These are phyloP conservation scores for Ceratocystis albifundus DNA, from an alignment of 2,329 filamentous ascomycete genomes.

Conservation along the genomic window DNA sequence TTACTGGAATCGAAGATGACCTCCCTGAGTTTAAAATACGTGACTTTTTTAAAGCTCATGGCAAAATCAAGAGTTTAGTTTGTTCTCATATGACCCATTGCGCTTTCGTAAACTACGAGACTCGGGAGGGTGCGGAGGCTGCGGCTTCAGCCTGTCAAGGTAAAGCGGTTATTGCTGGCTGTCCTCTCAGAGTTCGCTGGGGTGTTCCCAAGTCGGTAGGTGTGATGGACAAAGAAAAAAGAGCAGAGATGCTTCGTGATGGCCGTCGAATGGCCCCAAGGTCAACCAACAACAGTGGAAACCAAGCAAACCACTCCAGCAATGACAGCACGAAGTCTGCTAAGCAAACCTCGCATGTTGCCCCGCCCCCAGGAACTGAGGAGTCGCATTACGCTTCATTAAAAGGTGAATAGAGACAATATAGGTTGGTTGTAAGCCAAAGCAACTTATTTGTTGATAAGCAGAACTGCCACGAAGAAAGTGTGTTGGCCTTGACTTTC, in stretches of 20 bases:
- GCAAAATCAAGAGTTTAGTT: conserved; percentile 81
- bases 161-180: conserved; percentile 78
- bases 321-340: not conserved
- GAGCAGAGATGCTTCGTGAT: conserved; percentile 68
- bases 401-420: conserved; percentile 53
- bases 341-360: conserved; percentile 31
- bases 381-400: conserved; percentile 77
- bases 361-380: conserved; percentile 65
- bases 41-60: conserved; percentile 78
- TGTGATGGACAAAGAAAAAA: conserved; percentile 77
- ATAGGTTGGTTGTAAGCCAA: not conserved
- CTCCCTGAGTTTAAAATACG: conserved; percentile 84
- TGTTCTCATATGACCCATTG: conserved; percentile 97
- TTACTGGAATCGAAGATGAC: conserved; percentile 93
- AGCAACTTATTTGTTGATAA: not conserved
- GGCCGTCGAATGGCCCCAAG: conserved; percentile 33
- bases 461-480: no score
- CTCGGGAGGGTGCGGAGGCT: conserved; percentile 69
- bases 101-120: conserved; percentile 90
- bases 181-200: conserved; percentile 83
- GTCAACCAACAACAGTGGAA: not conserved
- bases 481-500: no score
- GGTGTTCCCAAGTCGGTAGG: conserved; percentile 85
- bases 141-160: conserved; percentile 79
- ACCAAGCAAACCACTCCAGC: not conserved